Base-by-base conservation (phyloP, 225 moss, liverwort and hornwort species). In the Bryum argenteum region DNA sequence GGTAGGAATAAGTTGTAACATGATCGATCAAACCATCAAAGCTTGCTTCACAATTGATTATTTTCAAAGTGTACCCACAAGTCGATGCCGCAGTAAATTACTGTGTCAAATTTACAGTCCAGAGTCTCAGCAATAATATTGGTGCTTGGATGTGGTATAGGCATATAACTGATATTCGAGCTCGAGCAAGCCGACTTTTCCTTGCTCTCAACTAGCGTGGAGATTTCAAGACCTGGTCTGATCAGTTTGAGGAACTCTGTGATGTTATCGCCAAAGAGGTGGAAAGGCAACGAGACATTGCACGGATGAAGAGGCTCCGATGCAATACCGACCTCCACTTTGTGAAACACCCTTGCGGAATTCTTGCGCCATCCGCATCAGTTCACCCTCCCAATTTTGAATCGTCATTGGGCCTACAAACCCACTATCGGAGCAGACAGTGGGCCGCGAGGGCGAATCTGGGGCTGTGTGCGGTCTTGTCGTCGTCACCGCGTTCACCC, bases 261-360 rank as follows among this genome's bases (percentile, higher is more conserved):
- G 94, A 94, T 76, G 91, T 91, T 22, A 94, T 94, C 72, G 94
- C 86, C 11, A 91, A 94, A 90, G 94, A 94, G 85, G 94, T 94
- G 76, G 89, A 86, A 67, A 86, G 78, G 62, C 82, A 89, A 81
- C 94, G 91, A 37, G 88, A 91, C 63, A 78, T 87, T 66, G 50
- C 82, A 64, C 89, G 84, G 41, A 56, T 85, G 48, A 85, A 78
- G 64, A 73, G 81, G 61, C 78, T 65, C 50, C 81, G 81, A 41
- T 81, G 81, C 78, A 75, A 64, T 50, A 13, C 81, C 61, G 85
- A 85, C 61, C 75, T 91, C 37, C 89, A 91, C 67, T 89, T 94
- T 56, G 89, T 94, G 80, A 91, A 89, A 79, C 91, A 81, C 69
- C 61, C 82, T 61, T 82, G n/a, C n/a, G n/a, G n/a, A n/a, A n/a